Evolutionary conservation across 2,329 filamentous ascomycete species (phyloP), one percentile per base, ranked within the genome.

Genomic region (Blumeriella jaapii): DNA sequence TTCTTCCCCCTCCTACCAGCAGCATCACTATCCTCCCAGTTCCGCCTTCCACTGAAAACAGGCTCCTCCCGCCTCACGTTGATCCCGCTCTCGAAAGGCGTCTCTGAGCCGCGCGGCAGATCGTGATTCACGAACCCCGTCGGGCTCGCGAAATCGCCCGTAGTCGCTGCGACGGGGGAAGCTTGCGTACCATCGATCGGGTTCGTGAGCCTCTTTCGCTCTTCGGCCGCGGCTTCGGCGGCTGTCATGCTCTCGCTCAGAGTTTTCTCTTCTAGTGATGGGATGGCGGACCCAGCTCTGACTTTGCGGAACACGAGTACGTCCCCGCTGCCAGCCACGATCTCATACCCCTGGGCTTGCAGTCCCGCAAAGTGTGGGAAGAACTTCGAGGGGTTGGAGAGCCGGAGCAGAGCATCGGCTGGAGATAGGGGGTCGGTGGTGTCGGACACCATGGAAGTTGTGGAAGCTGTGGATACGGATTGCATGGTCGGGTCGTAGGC

Each of bases 221-320:
- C 32, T 6, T 42, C 43, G 10, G 5, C 20, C 7, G 27, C 33
- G 2, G 25, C 25, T 11, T 22, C n/a, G n/a, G n/a, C n/a, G n/a
- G n/a, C n/a, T n/a, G n/a, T n/a, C n/a, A n/a, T n/a, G n/a, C n/a
- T n/a, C 7, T 45, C 38, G 16, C 16, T 29, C 5, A 28, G 25
- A 6, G 34, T 15, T 56, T 3, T 57, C 50, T 36, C 55, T 59
- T 65, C 69, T 62, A 68, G 12, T 10, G 12, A 9, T 31, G 29
- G 12, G 4, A 31, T n/a, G n/a, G n/a, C n/a, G n/a, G n/a, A n/a
- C n/a, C n/a, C n/a, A n/a, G n/a, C n/a, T n/a, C n/a, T n/a, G 3
- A 71, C 65, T 55, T 79, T 77, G 43, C 73, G 74, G 50, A 82
- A 79, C 3, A 84, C 67, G 16, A 83, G 62, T 4, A 81, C 62